These are phyloP conservation scores for Penicillium angulare DNA, from an alignment of 495 filamentous ascomycete species.

Conservation along the genomic window DNA sequence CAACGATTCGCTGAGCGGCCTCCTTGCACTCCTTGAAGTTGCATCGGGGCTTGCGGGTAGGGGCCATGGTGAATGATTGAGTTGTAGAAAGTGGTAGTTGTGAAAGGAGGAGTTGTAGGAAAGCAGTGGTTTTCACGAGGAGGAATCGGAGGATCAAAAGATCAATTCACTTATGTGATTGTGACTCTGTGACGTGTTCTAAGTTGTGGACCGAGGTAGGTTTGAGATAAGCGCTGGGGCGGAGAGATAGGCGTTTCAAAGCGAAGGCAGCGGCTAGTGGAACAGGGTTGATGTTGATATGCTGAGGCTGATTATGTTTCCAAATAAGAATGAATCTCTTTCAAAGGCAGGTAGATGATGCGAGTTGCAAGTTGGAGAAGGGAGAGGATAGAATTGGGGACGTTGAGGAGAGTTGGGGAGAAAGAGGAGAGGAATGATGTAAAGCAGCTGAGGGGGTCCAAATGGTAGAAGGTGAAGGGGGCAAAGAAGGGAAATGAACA, in stretches of 20 bases:
- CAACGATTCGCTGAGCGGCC: conserved; percentile 84
- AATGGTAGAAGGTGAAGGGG: too few species aligned
- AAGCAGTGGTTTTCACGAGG: conserved; percentile 27
- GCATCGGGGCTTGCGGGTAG: conserved; percentile 79
- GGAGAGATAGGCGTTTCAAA: conserved; percentile 22
- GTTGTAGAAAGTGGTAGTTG: conserved; percentile 4
- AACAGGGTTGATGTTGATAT: too few species aligned
- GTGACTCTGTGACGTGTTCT: too few species aligned
- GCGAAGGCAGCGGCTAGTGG: conserved; percentile 18
- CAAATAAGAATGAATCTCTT: too few species aligned
- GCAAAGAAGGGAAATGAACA: conserved; percentile 1
- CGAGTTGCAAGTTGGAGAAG: not conserved
- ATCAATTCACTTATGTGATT: too few species aligned
- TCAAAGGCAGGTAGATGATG: too few species aligned
- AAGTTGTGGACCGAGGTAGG: conserved; percentile 3
- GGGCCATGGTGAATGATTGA: conserved; percentile 42
- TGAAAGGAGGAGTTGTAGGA: not conserved
- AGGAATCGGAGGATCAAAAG: conserved; percentile 29
- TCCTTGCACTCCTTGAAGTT: conserved; percentile 84
- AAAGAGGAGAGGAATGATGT: too few species aligned
- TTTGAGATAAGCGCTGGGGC: conserved; percentile 9
- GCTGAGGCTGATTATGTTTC: too few species aligned
- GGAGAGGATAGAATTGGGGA: not conserved
- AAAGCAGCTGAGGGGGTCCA: too few species aligned
- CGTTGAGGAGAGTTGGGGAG: conserved; percentile 22